A percentile compares a stretch with the other conserved stretches of the same genome.
These are phyloP conservation scores for Chaetomium sp. DNA, from an alignment of 2,329 filamentous ascomycete species.

Conservation along the genomic window DNA sequence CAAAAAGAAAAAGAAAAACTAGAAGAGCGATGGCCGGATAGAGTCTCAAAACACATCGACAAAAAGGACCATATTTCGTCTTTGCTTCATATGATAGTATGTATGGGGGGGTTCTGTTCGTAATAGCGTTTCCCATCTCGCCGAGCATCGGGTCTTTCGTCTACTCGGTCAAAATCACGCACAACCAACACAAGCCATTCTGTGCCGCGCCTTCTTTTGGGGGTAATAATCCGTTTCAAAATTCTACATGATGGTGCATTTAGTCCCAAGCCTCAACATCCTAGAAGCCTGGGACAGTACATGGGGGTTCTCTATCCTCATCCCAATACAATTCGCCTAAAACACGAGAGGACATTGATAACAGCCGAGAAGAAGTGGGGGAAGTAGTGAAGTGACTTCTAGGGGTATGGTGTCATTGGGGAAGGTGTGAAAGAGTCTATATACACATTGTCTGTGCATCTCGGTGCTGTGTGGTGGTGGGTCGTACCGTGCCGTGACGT, in stretches of 20 bases:
- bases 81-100: background rate
- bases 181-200: slow-evolving; percentile 12
- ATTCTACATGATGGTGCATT: slow-evolving; percentile 27
- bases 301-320: slow-evolving; percentile 26
- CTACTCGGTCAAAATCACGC: slow-evolving; percentile 23
- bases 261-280: slow-evolving; percentile 19
- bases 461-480: slow-evolving; percentile 18
- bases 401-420: slow-evolving; percentile 22
- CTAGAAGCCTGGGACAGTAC: slow-evolving; percentile 25
- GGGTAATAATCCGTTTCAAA: slow-evolving; percentile 16
- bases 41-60: background rate
- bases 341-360: slow-evolving; percentile 18
- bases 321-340: slow-evolving; percentile 17
- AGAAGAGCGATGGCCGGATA: no score
- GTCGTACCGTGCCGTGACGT: slow-evolving; percentile 16
- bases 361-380: slow-evolving; percentile 14
- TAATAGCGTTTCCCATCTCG: slow-evolving; percentile 10
- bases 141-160: slow-evolving; percentile 11
- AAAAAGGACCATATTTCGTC: background rate
- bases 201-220: slow-evolving; percentile 15
- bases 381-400: slow-evolving; percentile 22
- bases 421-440: slow-evolving; percentile 20
- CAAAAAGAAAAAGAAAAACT: no score
- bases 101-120: background rate
- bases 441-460: slow-evolving; percentile 25